Percentiles rank a stretch among this genome's conserved stretches.
Evolutionary conservation across 306 rosid genomes (phyloP).

Genomic region (Amphicarpaea edgeworthii): DNA sequence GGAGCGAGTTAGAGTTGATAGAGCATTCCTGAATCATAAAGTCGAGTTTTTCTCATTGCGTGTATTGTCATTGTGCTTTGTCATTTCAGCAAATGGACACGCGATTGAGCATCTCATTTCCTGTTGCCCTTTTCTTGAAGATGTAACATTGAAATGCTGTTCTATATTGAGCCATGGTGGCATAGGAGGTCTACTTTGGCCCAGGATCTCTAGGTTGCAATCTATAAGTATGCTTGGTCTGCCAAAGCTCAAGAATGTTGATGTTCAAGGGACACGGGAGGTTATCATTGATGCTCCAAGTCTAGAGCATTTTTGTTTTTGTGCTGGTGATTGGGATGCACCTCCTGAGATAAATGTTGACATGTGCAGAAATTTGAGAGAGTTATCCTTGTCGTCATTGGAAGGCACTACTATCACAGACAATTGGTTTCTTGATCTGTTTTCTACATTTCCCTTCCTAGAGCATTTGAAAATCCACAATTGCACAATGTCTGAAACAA

Average conservation of each 20-base stretch:
- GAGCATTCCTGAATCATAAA: constrained; percentile 29
- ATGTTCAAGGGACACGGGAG: constrained; percentile 26
- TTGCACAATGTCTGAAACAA: constrained; percentile 42
- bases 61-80: neutral
- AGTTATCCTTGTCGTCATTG: neutral
- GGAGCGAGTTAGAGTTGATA: constrained; percentile 11
- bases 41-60: constrained; percentile 32
- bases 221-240: constrained; percentile 32
- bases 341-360: constrained; percentile 11
- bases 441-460: constrained; percentile 42
- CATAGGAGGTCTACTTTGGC: neutral
- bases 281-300: constrained; percentile 31
- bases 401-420: neutral
- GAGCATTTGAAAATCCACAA: constrained; percentile 30
- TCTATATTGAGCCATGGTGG: neutral
- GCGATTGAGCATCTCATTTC: constrained; percentile 42
- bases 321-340: neutral
- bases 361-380: constrained; percentile 36
- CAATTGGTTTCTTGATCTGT: constrained; percentile 40
- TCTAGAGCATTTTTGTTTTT: constrained; percentile 21
- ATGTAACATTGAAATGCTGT: constrained; percentile 6
- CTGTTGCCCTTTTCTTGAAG: constrained; percentile 38
- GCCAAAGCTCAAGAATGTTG: constrained; percentile 35
- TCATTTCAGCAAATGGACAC: constrained; percentile 3
- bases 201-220: neutral